A percentile compares a stretch with the other conserved stretches of the same genome.
These are phyloP conservation scores for Aspergillus ustus DNA, from an alignment of 2,329 filamentous ascomycete genomes.

Conservation along the genomic window DNA sequence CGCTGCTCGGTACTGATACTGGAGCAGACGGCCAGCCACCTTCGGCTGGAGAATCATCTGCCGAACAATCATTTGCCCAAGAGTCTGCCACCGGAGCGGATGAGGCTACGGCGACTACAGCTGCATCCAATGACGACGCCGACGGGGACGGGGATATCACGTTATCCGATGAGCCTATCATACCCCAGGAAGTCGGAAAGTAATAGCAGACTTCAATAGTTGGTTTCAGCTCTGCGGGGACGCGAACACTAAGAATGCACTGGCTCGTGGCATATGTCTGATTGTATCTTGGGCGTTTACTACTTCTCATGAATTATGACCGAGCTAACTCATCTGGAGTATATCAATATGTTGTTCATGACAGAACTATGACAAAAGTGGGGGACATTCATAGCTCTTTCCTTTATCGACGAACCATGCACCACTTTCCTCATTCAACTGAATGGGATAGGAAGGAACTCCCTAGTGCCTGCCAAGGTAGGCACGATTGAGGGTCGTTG, in stretches of 20 bases:
- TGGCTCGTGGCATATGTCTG: constrained; percentile 1
- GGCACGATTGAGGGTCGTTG: no score
- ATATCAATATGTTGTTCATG: no score
- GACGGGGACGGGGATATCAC: constrained; percentile 44
- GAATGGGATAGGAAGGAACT: no score
- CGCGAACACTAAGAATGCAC: neutral
- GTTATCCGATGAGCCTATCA: constrained; percentile 35
- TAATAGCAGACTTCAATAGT: constrained; percentile 1
- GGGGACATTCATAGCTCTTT: no score
- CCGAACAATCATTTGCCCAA: constrained; percentile 6
- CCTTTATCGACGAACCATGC: no score
- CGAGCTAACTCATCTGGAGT: constrained; percentile 2
- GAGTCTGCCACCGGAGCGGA: constrained; percentile 15
- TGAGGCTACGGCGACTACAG: neutral
- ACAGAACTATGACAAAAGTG: no score
- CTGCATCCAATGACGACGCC: constrained; percentile 18
- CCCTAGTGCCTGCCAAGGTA: no score
- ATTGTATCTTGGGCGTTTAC: constrained; percentile 8
- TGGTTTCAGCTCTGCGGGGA: neutral
- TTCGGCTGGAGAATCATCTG: constrained; percentile 4
- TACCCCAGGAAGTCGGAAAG: constrained; percentile 13
- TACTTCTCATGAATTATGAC: constrained; percentile 25
- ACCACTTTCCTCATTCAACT: no score
- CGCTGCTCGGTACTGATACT: constrained; percentile 31
- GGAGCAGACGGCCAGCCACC: constrained; percentile 10